These are phyloP conservation scores for Hypholoma sublateritium DNA, from an alignment of 768 basidiomycete species.

Conservation along the genomic window DNA sequence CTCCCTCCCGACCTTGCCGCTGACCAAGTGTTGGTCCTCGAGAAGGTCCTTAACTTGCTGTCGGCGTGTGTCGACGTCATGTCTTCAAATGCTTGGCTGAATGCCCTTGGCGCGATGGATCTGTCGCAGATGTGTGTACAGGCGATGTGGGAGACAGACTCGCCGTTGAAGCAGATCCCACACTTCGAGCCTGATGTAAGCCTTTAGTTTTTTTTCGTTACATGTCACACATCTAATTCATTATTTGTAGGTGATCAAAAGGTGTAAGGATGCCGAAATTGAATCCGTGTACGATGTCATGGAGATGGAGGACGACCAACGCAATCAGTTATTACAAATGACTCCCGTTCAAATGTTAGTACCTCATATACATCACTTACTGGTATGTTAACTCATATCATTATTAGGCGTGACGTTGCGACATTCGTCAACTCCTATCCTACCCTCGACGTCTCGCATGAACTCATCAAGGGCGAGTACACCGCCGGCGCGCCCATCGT, in stretches of 20 bases:
- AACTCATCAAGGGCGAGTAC: slow-evolving; percentile 85
- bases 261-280: slow-evolving; percentile 79
- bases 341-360: slow-evolving; percentile 82
- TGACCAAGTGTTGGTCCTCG: slow-evolving; percentile 84
- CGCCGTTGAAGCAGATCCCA: slow-evolving; percentile 92
- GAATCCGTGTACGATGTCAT: slow-evolving; percentile 96
- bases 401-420: slow-evolving; percentile 84
- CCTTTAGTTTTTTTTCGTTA: neutral
- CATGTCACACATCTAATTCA: neutral
- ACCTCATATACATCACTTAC: neutral
- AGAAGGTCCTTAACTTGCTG: slow-evolving; percentile 87
- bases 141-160: slow-evolving; percentile 96
- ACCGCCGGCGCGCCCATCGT: slow-evolving; percentile 83
- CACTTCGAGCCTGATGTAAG: slow-evolving; percentile 90
- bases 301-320: slow-evolving; percentile 95
- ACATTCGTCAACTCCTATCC: slow-evolving; percentile 96
- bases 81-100: slow-evolving; percentile 95
- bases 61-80: slow-evolving; percentile 98
- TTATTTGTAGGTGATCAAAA: slow-evolving; percentile 62
- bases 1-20: slow-evolving; percentile 92
- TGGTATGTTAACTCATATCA: slow-evolving; percentile 1
- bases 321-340: slow-evolving; percentile 83
- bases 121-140: slow-evolving; percentile 98
- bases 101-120: slow-evolving; percentile 96
- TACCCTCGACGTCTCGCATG: slow-evolving; percentile 87